Percentiles rank a stretch among this genome's conserved stretches.
phyloP scores from a whole-genome alignment of 345 rosid genomes.

The Sapria himalayana region DNA sequence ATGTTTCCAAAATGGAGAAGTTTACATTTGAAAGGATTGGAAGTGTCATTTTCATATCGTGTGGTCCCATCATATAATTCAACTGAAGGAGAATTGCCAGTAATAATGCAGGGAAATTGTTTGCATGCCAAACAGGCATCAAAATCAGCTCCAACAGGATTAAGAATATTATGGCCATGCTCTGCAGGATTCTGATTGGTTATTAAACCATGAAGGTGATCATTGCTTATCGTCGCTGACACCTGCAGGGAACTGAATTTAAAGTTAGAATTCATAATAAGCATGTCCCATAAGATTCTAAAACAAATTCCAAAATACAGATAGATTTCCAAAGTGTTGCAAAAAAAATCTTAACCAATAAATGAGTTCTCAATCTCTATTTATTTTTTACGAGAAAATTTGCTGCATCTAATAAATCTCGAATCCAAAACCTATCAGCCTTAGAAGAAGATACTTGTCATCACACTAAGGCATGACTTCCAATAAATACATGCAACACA shows the following conservation, averaged over 20 bases:
- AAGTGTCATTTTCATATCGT: conserved; percentile 6
- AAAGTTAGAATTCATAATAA: background rate
- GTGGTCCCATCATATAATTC: conserved; percentile 30
- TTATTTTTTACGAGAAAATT: too few species aligned
- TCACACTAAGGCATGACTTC: too few species aligned
- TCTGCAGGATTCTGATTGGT: conserved; percentile 22
- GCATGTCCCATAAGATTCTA: too few species aligned
- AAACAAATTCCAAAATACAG: too few species aligned
- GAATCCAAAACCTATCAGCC: too few species aligned
- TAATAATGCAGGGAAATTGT: conserved; percentile 53
- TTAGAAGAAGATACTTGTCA: too few species aligned
- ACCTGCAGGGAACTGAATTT: conserved; percentile 21
- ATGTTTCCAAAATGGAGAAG: conserved; percentile 12
- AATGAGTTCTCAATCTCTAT: too few species aligned
- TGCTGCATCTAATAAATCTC: too few species aligned
- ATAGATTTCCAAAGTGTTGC: too few species aligned
- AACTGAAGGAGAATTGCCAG: conserved; percentile 42
- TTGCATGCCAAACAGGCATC: conserved; percentile 39
- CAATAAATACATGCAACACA: too few species aligned
- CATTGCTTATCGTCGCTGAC: conserved; percentile 28
- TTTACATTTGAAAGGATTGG: conserved; percentile 17
- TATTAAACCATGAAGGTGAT: conserved; percentile 26
- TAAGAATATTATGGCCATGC: conserved; percentile 14
- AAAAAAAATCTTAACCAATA: too few species aligned
- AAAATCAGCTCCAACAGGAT: conserved; percentile 18